Evolutionary conservation across 2,329 filamentous ascomycete species (phyloP).

Genomic region (Xylaria sp.): DNA sequence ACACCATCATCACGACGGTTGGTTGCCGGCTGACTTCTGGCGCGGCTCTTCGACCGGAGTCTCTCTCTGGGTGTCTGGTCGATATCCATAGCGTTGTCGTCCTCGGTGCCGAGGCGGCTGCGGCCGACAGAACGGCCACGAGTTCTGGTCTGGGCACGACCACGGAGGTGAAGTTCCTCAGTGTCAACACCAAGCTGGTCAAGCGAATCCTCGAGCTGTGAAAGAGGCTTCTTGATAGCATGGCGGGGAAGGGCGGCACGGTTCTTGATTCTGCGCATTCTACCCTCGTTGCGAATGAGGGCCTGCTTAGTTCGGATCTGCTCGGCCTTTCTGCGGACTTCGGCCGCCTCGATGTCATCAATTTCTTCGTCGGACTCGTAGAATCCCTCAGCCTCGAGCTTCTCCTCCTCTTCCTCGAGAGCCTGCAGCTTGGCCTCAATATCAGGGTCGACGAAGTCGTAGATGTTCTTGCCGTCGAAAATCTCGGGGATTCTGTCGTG

Average conservation of each 20-base stretch:
- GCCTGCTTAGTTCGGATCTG: conserved; percentile 92
- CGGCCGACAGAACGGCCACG: conserved; percentile 68
- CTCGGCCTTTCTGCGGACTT: conserved; percentile 85
- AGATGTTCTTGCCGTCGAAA: conserved; percentile 92
- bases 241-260: conserved; percentile 85
- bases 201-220: conserved; percentile 80
- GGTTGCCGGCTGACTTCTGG: conserved; percentile 53
- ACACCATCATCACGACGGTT: conserved; percentile 77
- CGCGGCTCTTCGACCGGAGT: conserved; percentile 68
- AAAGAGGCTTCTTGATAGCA: conserved; percentile 72
- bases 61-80: conserved; percentile 54
- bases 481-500: conserved; percentile 93
- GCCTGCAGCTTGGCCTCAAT: conserved; percentile 90
- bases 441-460: conserved; percentile 94
- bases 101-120: conserved; percentile 56
- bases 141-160: conserved; percentile 58
- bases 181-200: conserved; percentile 83
- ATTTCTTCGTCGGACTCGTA: conserved; percentile 81
- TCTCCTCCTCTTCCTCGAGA: conserved; percentile 92
- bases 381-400: conserved; percentile 83
- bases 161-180: conserved; percentile 65
- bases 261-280: conserved; percentile 98
- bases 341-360: conserved; percentile 83
- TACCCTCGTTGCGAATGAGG: conserved; percentile 87
- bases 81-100: conserved; percentile 71